Conservation (phyloP, 345 rosid species). For the Bretschneidera sinensis region DNA sequence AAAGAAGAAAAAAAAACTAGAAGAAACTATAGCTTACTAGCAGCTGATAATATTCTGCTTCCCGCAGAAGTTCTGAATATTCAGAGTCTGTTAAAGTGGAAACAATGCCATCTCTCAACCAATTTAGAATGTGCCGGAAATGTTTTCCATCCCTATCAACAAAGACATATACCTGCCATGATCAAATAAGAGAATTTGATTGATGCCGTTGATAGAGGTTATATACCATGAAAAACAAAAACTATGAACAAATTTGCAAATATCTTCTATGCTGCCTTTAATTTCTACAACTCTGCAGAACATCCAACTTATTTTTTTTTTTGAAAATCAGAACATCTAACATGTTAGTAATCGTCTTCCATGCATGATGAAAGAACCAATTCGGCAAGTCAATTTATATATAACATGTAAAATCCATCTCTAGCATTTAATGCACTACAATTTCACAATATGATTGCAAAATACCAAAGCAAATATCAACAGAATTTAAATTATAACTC, state of each 20-base stretch:
- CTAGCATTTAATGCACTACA: too few species aligned
- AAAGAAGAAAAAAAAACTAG: neutral
- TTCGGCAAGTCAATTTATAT: too few species aligned
- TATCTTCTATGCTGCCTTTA: neutral
- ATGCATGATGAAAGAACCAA: neutral
- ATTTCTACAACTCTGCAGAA: neutral
- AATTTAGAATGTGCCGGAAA: constrained; percentile 81
- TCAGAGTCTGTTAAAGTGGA: constrained; percentile 56
- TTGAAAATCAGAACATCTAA: too few species aligned
- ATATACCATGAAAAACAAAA: neutral
- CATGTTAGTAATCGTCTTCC: neutral
- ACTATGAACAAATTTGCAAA: neutral
- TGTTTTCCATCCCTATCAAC: constrained; percentile 89
- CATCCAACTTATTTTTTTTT: neutral
- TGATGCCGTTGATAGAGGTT: constrained; percentile 1
- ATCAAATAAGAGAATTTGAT: constrained; percentile 12
- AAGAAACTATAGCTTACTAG: constrained; percentile 46
- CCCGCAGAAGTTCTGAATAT: constrained; percentile 66
- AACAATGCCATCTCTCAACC: constrained; percentile 90
- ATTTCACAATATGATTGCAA: too few species aligned
- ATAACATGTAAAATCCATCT: too few species aligned
- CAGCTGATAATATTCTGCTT: constrained; percentile 86
- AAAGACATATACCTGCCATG: too few species aligned
- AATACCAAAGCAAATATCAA: too few species aligned
- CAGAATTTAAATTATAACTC: too few species aligned